These are phyloP conservation scores for Opeltia flavorubescens DNA, from an alignment of 495 filamentous ascomycete species.

Conservation along the genomic window DNA sequence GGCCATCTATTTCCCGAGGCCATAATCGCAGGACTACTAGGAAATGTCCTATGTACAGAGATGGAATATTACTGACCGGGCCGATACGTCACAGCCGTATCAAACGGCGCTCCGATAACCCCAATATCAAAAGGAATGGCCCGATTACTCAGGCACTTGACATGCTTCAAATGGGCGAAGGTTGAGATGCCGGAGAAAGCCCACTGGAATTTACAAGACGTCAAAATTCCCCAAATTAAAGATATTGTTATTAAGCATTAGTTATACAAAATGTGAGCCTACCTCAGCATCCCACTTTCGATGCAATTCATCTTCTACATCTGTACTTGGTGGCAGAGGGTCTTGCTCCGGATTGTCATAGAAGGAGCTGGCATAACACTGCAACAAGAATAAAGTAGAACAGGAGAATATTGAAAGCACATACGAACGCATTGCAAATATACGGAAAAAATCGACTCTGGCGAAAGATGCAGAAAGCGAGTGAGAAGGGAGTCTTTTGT, in stretches of 20 bases:
- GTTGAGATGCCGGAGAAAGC: slow-evolving; percentile 64
- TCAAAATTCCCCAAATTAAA: not conserved
- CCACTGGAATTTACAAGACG: slow-evolving; percentile 34
- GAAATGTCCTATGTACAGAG: not conserved
- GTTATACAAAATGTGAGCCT: not conserved
- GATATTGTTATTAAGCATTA: not conserved
- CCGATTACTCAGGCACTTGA: slow-evolving; percentile 59
- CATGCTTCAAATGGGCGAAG: slow-evolving; percentile 65
- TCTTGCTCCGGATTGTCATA: slow-evolving; percentile 17
- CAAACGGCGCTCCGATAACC: slow-evolving; percentile 71
- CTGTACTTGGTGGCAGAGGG: slow-evolving; percentile 3
- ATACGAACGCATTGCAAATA: too few species aligned
- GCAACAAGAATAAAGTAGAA: not conserved
- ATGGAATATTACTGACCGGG: slow-evolving; percentile 37
- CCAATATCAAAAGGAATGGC: slow-evolving; percentile 59
- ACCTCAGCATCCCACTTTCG: slow-evolving; percentile 43
- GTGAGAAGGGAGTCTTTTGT: too few species aligned
- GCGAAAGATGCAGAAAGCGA: too few species aligned
- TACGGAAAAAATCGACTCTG: too few species aligned
- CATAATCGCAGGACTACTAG: too few species aligned
- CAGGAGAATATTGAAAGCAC: not conserved
- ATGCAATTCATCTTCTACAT: slow-evolving; percentile 25
- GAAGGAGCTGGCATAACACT: slow-evolving; percentile 7
- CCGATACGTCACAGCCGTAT: slow-evolving; percentile 68
- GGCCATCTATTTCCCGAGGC: not conserved